Conservation (phyloP, 768 basidiomycete species). For the Amyloporia xantha region DNA sequence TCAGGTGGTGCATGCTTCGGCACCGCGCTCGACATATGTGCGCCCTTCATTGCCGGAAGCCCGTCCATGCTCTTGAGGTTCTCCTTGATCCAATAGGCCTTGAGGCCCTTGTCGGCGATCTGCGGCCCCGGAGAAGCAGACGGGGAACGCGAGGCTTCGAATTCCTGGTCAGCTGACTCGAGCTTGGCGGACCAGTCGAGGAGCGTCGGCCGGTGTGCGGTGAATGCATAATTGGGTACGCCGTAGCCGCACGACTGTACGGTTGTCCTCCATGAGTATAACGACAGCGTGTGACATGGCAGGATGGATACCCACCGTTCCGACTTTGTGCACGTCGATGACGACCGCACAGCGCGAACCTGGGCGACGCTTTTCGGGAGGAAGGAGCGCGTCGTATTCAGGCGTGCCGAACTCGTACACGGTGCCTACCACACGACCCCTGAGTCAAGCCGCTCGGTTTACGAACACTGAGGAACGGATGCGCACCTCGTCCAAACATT, state of each 20-base stretch:
- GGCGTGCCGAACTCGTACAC: constrained; percentile 57
- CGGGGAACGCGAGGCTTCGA: not conserved
- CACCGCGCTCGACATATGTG: constrained; percentile 16
- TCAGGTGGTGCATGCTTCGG: constrained; percentile 5
- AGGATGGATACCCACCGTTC: constrained; percentile 28
- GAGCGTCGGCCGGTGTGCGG: constrained; percentile 47
- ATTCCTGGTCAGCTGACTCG: constrained; percentile 39
- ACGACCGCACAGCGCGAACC: constrained; percentile 55
- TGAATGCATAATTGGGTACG: constrained; percentile 54
- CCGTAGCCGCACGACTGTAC: constrained; percentile 62
- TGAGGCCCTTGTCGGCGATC: constrained; percentile 37
- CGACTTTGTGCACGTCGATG: constrained; percentile 56
- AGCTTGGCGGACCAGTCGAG: constrained; percentile 37
- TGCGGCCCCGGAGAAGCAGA: not conserved
- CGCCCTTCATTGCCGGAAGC: constrained; percentile 39
- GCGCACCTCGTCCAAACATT: constrained; percentile 50
- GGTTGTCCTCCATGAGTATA: too few relatives aligned
- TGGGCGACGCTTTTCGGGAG: constrained; percentile 37
- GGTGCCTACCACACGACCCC: constrained; percentile 46
- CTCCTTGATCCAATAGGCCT: constrained; percentile 45
- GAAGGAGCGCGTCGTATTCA: constrained; percentile 50
- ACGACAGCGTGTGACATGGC: too few relatives aligned
- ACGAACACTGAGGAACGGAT: not conserved
- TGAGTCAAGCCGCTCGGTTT: not conserved
- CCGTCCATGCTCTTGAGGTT: constrained; percentile 53